Evolutionary conservation across 352 stramenopile genomes (phyloP).

Genomic region (Phytophthora hibernalis): DNA sequence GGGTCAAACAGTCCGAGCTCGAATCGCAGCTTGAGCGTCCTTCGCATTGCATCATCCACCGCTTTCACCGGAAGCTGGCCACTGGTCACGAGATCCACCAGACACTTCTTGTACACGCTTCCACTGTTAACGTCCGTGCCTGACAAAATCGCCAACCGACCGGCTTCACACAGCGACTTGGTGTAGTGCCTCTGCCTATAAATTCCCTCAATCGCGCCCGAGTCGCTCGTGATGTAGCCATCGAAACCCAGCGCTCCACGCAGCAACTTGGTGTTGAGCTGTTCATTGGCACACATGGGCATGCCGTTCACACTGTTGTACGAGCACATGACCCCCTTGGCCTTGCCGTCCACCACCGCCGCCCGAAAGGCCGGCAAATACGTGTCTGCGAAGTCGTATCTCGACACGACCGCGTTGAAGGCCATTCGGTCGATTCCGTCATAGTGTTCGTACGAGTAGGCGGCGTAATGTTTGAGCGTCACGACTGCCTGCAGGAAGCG

Average conservation of each 20-base stretch:
- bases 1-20: constrained; percentile 93
- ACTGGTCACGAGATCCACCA: constrained; percentile 60
- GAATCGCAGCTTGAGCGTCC: constrained; percentile 90
- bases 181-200: constrained; percentile 82
- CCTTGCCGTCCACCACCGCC: constrained; percentile 82
- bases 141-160: constrained; percentile 63
- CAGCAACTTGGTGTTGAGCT: constrained; percentile 75
- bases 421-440: constrained; percentile 75
- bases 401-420: constrained; percentile 91
- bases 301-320: constrained; percentile 97
- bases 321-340: constrained; percentile 94
- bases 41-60: constrained; percentile 66
- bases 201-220: constrained; percentile 90
- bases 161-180: constrained; percentile 71
- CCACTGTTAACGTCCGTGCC: constrained; percentile 92
- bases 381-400: constrained; percentile 93
- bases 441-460: constrained; percentile 91
- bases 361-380: constrained; percentile 90
- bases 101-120: constrained; percentile 80
- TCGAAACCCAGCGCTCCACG: constrained; percentile 87
- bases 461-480: constrained; percentile 95
- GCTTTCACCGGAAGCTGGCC: constrained; percentile 56
- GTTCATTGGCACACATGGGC: constrained; percentile 91
- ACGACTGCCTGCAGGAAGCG: constrained; percentile 86
- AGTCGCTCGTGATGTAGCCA: constrained; percentile 97